Percentiles rank a stretch among this genome's conserved stretches.
These are phyloP conservation scores for Trichoderma sp. DNA, from an alignment of 2,329 filamentous ascomycete genomes.

Conservation along the genomic window DNA sequence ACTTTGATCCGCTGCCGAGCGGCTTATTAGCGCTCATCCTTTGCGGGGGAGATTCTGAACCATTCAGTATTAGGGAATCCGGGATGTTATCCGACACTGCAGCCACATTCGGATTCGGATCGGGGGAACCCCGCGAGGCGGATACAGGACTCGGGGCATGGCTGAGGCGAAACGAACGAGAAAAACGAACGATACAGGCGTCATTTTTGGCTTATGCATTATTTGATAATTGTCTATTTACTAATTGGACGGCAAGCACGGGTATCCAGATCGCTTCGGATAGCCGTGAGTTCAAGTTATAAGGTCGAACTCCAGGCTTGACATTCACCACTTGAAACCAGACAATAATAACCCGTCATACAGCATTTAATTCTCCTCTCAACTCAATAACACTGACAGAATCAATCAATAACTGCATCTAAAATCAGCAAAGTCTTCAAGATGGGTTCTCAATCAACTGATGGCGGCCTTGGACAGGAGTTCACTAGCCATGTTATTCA, in stretches of 20 bases:
- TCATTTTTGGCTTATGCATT: background rate
- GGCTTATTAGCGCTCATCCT: background rate
- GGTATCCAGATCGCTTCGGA: background rate
- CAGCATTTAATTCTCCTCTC: background rate
- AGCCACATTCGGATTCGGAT: slow-evolving; percentile 16
- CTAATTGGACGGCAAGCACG: background rate
- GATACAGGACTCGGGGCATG: background rate
- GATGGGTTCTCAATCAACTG: slow-evolving; percentile 15
- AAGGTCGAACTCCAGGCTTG: background rate
- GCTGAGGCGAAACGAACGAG: background rate
- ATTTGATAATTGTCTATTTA: background rate
- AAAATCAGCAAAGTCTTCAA: background rate
- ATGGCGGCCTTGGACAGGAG: slow-evolving; percentile 37
- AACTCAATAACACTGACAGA: background rate
- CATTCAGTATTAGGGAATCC: background rate
- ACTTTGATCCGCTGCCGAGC: background rate
- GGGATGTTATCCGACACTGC: slow-evolving; percentile 10
- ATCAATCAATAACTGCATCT: background rate
- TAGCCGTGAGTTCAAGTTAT: background rate
- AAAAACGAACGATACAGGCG: background rate
- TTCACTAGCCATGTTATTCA: slow-evolving; percentile 75
- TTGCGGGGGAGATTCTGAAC: background rate
- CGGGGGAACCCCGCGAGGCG: slow-evolving; percentile 3
- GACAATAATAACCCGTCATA: background rate
- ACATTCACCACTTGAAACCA: background rate